Evolutionary conservation across 345 rosid genomes (phyloP), one percentile per base, ranked within the genome.

Genomic region (Chamaenerion angustifolium): DNA sequence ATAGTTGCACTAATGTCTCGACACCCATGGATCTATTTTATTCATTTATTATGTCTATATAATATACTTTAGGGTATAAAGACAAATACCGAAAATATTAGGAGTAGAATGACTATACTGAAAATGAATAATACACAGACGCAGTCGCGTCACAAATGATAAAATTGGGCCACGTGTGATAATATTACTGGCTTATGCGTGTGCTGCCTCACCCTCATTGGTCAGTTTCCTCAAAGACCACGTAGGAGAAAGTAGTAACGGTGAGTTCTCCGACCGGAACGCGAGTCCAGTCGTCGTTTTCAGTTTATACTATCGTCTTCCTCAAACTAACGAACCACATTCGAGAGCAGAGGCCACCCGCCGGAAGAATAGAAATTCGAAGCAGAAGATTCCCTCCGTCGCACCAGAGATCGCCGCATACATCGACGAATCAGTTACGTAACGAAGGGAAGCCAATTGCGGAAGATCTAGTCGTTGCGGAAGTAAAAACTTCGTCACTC

Each of bases 391-490:
- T n/a, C n/a, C 27, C 27, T 23, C 37, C 37, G 8, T 31, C 37
- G 9, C 37, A 31, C 37, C 37, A 6, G 8, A 3, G 37, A 31
- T 31, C 37, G 37, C 37, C 37, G 37, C 50, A 15, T 47, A 27
- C 12, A 18, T 35, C 37, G 51, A 19, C 17, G 37, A 48, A 25
- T 9, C 9, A 19, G 10, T 31, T 31, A 19, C 51, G 9, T 15
- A 13, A 16, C 52, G 3, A 12, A 16, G 15, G 51, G 40, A 23
- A 48, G 15, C 37, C 53, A 6, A n/a, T 46, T 40, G 0, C 65
- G 68, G 82, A 12, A 90, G 76, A 47, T 56, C 45, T 10, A 18
- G 5, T n/a, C 35, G 8, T 15, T 50, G 17, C 10, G 52, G 40
- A 12, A 48, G 16, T 10, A 13, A 11, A 17, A 50, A 50, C 19